Base-by-base conservation (phyloP, 1,284 basidiomycete species). In the Golubevia sp. region DNA sequence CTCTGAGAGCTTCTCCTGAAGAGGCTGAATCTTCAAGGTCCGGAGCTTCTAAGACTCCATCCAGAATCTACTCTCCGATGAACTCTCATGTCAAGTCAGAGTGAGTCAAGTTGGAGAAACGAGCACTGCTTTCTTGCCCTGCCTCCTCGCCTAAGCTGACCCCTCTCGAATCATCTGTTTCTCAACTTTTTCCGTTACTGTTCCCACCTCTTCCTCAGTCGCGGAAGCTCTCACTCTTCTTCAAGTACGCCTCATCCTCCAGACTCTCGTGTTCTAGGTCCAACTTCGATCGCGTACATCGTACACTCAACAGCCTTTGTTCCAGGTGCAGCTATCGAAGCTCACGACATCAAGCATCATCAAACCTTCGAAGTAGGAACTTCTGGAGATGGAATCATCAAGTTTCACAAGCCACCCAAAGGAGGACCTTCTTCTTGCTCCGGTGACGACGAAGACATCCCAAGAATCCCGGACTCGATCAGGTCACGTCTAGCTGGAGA, bases 241-340 rank as follows among this genome's bases (percentile, higher is more conserved):
- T 63, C 55, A 51, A 57, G 59, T 60, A 62, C 58, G 15, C 30
- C 1, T 59, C 66, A n/a, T 44, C 76, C 66, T 59, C 72, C 66
- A 2, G 84, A 85, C 62, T 69, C 83, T 8, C 69, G 84, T 21
- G 77, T 85, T 27, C 68, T 84, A 20, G 94, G 92, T 54, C 91
- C 92, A 24, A 95, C 94, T 6, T 91, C 91, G 38, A 87, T 93
- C 66, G 88, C 90, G 8, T 93, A 95, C 85, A 86, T 97, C 21
- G 86, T 97, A 61, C 94, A 97, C 84, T 94, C 94, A 56, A 91
- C 91, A 84, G 90, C 91, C 27, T 89, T 91, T 56, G 89, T 97
- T 70, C 91, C 92, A 4, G 69, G 78, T 88, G 91, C 53, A 89
- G 88, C 90, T 59, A 96, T 93, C 76, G 92, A 95, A 85, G 89